Base-by-base conservation (phyloP, 2,329 filamentous ascomycete species). In the Exophiala alcalophila region DNA sequence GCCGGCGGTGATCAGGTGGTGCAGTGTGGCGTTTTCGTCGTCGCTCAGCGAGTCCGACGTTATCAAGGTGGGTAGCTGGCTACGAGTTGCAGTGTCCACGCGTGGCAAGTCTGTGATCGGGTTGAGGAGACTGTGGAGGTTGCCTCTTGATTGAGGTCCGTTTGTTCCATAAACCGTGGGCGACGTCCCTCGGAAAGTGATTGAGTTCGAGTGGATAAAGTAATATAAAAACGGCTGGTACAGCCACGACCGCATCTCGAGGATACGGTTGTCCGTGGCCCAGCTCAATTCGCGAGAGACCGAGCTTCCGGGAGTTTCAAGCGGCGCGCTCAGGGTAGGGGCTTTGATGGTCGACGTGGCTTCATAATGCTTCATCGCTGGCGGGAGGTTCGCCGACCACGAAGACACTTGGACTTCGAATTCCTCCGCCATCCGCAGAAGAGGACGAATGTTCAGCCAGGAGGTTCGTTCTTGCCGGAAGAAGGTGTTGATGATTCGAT, bases 401-500 rank as follows among this genome's bases (percentile, higher is more conserved):
- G 54, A 42, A 8, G 47, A 43, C 3, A 61, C 44, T 37, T 61
- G 60, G 2, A 47, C 41, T 15, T 61, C 59, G 27, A 61, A 58
- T 37, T 62, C 59, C 4, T 52, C 43, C 10, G 59, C 59, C 19
- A 61, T 56, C 9, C 42, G 36, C 4, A 61, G 49, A 14, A 59
- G 41, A 2, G 54, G 54, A 18, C 48, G 44, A 29, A 59, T 54
- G 33, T 58, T 46, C 6, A 50, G 40, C 60, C 60, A 62, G 4
- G 36, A 36, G 10, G 25, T 30, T 2, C 35, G 46, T 5, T 52
- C 52, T 16, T 50, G 35, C 15, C 44, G 39, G 40, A 56, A 64
- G 35, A 64, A 63, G 3, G 57, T 54, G 47, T 63, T 66, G 31
- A 68, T 52, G 14, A 69, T 62, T 14, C 66, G 60, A 40, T 70